These are phyloP conservation scores for Penicillium verhagenii DNA, from an alignment of 495 filamentous ascomycete species.

Conservation along the genomic window DNA sequence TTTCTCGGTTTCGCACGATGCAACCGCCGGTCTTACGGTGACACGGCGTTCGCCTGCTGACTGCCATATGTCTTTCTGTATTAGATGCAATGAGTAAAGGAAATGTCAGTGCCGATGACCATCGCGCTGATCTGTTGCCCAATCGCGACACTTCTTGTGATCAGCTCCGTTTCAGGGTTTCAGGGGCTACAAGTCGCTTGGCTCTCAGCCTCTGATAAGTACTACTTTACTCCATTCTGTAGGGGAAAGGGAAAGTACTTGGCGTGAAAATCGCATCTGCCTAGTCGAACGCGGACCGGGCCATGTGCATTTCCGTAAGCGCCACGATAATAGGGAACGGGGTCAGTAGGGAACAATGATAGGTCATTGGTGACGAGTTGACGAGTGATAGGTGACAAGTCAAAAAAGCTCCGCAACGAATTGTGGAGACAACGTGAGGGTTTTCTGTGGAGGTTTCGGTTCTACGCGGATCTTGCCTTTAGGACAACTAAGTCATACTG, in stretches of 20 bases:
- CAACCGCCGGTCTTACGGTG: neutral
- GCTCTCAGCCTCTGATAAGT: too few relatives aligned
- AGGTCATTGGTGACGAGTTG: neutral
- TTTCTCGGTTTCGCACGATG: neutral
- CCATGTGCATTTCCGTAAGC: neutral
- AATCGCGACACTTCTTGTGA: neutral
- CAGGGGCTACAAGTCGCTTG: neutral
- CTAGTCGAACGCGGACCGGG: conserved; percentile 8
- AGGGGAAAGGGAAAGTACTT: too few relatives aligned
- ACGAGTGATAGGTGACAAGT: conserved; percentile 2
- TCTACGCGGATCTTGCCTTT: conserved; percentile 7
- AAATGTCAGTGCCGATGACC: neutral
- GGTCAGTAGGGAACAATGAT: neutral
- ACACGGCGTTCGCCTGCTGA: neutral
- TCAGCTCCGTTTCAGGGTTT: neutral
- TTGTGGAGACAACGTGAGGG: neutral
- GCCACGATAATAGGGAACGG: conserved; percentile 2
- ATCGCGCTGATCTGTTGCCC: neutral
- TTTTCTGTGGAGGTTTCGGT: conserved; percentile 6
- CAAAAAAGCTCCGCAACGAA: neutral
- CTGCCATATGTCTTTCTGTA: neutral
- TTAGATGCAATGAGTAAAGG: neutral
- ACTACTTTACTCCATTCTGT: too few relatives aligned
- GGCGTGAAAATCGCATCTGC: conserved; percentile 20
- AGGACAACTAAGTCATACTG: neutral